Percentiles rank a stretch among this genome's conserved stretches.
phyloP scores from a whole-genome alignment of 148 eudicot species.

The Chenopodium suecicum region DNA sequence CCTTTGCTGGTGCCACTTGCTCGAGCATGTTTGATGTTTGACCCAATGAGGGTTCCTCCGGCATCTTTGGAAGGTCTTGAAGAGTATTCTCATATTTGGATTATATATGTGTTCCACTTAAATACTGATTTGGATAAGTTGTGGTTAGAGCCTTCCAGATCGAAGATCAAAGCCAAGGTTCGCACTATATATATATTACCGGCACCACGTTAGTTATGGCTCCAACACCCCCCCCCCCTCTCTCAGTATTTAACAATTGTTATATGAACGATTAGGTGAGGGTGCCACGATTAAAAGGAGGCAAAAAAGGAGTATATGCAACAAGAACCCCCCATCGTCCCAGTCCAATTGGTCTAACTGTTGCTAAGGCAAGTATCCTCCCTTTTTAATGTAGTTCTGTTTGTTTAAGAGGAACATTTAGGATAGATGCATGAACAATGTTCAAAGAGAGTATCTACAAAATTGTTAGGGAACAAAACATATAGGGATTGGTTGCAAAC shows the following conservation, averaged over 20 bases:
- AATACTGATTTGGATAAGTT: conserved; percentile 91
- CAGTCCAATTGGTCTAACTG: conserved; percentile 94
- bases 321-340: conserved; percentile 99
- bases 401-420: background rate
- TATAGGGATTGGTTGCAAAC: background rate
- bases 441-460: background rate
- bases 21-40: conserved; percentile 70
- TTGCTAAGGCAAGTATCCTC: conserved; percentile 62
- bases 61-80: conserved; percentile 92
- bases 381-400: background rate
- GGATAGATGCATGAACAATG: background rate
- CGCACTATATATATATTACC: conserved; percentile 6
- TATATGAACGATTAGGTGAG: conserved; percentile 61
- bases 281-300: conserved; percentile 89
- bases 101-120: conserved; percentile 86
- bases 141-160: conserved; percentile 79
- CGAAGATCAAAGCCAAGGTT: conserved; percentile 92
- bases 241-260: background rate
- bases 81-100: conserved; percentile 91
- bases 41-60: conserved; percentile 71
- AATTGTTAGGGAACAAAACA: background rate
- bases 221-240: background rate
- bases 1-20: conserved; percentile 97
- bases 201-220: background rate
- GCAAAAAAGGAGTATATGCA: conserved; percentile 80